A percentile compares a stretch with the other conserved stretches of the same genome.
Evolutionary conservation across 371 early-diverging fungal species (phyloP).

Genomic region (Chytridium lagenaria): DNA sequence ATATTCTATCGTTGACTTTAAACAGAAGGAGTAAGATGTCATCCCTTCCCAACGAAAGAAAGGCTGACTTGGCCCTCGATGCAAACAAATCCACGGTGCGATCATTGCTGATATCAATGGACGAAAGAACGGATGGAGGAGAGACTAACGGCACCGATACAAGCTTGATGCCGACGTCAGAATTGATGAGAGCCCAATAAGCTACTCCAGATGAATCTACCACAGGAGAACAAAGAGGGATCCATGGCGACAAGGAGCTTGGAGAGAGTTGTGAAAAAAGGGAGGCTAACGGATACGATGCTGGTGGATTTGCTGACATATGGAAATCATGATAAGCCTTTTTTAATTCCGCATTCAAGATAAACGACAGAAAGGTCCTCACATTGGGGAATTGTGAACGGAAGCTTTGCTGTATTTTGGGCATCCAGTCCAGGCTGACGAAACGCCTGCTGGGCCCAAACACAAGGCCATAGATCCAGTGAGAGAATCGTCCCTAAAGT

Average conservation of each 20-base stretch:
- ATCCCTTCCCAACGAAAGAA: not conserved
- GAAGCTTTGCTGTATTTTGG: slow-evolving; percentile 2
- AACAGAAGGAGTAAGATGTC: not conserved
- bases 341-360: no score
- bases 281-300: not conserved
- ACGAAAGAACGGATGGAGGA: not conserved
- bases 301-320: not conserved
- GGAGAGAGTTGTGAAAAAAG: slow-evolving; percentile 7
- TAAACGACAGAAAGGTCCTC: not conserved
- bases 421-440: slow-evolving; percentile 13
- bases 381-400: not conserved
- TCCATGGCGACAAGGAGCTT: not conserved
- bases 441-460: not conserved
- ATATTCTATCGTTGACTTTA: not conserved
- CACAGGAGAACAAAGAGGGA: slow-evolving; percentile 3
- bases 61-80: not conserved
- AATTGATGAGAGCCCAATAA: slow-evolving; percentile 8
- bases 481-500: no score
- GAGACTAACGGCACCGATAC: slow-evolving; percentile 1
- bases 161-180: slow-evolving; percentile 3
- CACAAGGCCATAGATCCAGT: not conserved
- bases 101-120: slow-evolving; percentile 3
- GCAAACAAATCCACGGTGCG: not conserved
- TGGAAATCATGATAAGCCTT: no score
- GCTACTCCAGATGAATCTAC: slow-evolving; percentile 1